Base-by-base conservation (phyloP, 148 eudicot genomes). In the Cornus suecica region DNA sequence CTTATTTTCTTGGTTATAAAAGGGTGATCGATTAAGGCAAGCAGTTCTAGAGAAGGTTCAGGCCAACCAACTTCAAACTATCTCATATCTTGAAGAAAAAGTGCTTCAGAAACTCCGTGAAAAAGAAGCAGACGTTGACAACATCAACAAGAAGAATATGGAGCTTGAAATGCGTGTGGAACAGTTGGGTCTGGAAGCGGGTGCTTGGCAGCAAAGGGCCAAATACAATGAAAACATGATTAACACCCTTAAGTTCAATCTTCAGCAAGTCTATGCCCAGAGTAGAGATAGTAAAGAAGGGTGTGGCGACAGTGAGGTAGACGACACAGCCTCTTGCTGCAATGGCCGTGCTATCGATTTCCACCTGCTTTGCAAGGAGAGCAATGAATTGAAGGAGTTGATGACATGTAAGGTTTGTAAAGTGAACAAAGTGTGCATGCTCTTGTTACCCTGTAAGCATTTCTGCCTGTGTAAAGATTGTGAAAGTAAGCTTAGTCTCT, bases 381-480 rank as follows among this genome's bases (percentile, higher is more conserved):
- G 70, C 63, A 76, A 69, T 42, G 79, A 73, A 54, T 76, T 70
- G 65, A 81, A 77, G 80, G 85, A 74, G 63, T 64, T 78, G 81
- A 79, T 84, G 86, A 79, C 65, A 20, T 89, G 93, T 80, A 85
- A 86, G 86, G 90, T 84, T 65, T 87, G 93, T 77, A 75, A 85
- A 69, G 80, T 78, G 23, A 89, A 81, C 28, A 84, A 86, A 71
- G 89, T 82, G 27, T 76, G 86, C 79, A 86, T 87, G 93, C 85
- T 89, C 79, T 81, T 89, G 81, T 76, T 89, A 70, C 93, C 93
- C 69, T 89, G 93, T 86, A 87, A 89, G 85, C 93, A 89, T 84
- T 85, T 89, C 1, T 89, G 90, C 71, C 37, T 87, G 45, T 89
- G 90, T 82, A 87, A 84, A 79, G 93, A 86, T 25, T 89, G 89